A percentile compares a stretch with the other conserved stretches of the same genome.
Conservation (phyloP, 1,139 yeast genomes). For the Geotrichum citri-aurantii region DNA sequence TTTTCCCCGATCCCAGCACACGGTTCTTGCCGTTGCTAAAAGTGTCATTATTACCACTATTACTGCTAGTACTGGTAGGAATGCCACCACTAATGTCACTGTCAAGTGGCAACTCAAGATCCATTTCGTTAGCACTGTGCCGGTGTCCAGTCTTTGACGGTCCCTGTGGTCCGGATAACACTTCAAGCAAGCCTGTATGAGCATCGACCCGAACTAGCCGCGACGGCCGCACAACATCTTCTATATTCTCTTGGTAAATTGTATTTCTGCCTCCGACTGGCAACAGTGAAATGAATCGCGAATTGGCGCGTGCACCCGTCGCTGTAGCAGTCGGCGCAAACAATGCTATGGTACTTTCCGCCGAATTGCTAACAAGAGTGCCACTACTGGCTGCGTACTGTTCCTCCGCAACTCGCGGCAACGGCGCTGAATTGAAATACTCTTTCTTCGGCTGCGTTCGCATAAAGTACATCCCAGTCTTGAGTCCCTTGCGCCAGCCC, state of each 20-base stretch:
- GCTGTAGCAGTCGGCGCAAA: background rate
- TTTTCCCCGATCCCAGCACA: background rate
- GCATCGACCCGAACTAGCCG: background rate
- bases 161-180: background rate
- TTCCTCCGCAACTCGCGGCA: constrained; percentile 1
- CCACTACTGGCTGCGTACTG: background rate
- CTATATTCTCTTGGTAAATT: background rate
- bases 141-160: background rate
- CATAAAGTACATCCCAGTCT: constrained; percentile 88
- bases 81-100: too few relatives aligned
- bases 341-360: background rate
- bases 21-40: background rate
- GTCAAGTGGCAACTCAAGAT: background rate
- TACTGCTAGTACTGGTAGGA: background rate
- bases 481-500: constrained; percentile 84
- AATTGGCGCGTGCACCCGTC: background rate
- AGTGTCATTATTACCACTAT: background rate
- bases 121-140: background rate
- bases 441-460: constrained; percentile 58
- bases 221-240: background rate
- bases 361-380: background rate
- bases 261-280: background rate
- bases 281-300: background rate
- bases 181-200: background rate
- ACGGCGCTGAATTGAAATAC: background rate